phyloP scores from a whole-genome alignment of 345 rosid species.

The Punica granatum region DNA sequence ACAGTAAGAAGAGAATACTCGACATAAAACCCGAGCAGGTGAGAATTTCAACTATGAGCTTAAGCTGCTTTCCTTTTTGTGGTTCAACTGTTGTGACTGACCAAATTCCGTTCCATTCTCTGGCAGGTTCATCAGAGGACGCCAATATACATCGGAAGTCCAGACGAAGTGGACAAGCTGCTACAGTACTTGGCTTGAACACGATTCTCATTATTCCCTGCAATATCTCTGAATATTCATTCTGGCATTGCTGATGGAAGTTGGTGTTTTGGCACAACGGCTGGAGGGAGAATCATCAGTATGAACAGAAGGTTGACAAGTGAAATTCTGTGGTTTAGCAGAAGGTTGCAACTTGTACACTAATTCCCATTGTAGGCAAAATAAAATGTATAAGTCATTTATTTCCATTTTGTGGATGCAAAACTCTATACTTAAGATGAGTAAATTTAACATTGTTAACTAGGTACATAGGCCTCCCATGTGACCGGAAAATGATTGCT shows the following conservation, averaged over 20 bases:
- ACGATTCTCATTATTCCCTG: not conserved
- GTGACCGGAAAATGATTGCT: too few relatives aligned
- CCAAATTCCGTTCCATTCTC: not conserved
- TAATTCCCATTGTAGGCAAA: not conserved
- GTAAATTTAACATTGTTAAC: too few relatives aligned
- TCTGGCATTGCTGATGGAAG: not conserved
- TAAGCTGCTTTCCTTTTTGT: not conserved
- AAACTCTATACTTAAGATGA: not conserved
- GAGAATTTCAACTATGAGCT: not conserved
- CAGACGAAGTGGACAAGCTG: slow-evolving; percentile 28
- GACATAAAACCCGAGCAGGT: slow-evolving; percentile 36
- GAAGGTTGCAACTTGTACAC: not conserved
- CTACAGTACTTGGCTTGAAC: slow-evolving; percentile 25
- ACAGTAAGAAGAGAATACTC: slow-evolving; percentile 30
- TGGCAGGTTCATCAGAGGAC: slow-evolving; percentile 33
- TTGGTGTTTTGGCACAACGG: not conserved
- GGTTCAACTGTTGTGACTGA: not conserved
- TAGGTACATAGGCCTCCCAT: too few relatives aligned
- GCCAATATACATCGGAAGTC: slow-evolving; percentile 33
- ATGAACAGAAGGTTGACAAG: not conserved
- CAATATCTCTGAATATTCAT: not conserved
- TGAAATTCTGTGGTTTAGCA: not conserved
- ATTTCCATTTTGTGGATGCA: not conserved
- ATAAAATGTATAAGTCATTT: not conserved
- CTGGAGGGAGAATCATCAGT: not conserved